Conservation (phyloP, 1,284 basidiomycete genomes). For the Sutorius eximius region DNA sequence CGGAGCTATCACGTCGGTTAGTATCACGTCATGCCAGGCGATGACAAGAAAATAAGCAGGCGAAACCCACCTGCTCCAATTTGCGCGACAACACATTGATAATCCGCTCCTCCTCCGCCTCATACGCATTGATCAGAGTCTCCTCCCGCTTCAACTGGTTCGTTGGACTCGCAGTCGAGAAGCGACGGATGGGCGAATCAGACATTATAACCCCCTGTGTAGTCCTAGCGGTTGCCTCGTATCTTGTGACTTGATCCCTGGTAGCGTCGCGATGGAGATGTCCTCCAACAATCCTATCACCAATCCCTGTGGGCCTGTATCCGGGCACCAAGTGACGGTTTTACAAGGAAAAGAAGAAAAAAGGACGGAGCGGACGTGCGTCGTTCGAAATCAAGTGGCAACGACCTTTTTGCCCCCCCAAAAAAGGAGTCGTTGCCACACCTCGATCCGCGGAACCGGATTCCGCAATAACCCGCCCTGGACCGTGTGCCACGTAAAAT, state of each 20-base stretch:
- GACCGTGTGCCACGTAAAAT: neutral
- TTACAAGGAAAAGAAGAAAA: neutral
- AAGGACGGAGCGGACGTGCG: too few species aligned
- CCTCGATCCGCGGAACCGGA: neutral
- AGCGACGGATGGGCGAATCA: slow-evolving; percentile 56
- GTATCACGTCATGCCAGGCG: neutral
- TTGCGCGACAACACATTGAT: slow-evolving; percentile 77
- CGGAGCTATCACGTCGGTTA: slow-evolving; percentile 50
- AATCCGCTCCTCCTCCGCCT: slow-evolving; percentile 84
- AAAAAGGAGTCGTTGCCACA: neutral
- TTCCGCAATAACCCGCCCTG: neutral
- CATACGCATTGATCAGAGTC: slow-evolving; percentile 79
- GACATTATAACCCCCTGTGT: slow-evolving; percentile 37
- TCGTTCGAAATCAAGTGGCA: neutral
- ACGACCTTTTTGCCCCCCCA: neutral
- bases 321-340: too few species aligned
- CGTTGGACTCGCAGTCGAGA: slow-evolving; percentile 54
- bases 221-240: neutral
- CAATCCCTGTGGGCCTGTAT: neutral
- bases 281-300: neutral
- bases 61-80: slow-evolving; percentile 61
- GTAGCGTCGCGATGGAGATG: neutral
- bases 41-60: neutral
- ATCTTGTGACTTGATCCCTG: too few species aligned
- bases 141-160: slow-evolving; percentile 58